Evolutionary conservation across 371 early-diverging fungal species (phyloP).

Genomic region (Funneliformis caledonium): DNA sequence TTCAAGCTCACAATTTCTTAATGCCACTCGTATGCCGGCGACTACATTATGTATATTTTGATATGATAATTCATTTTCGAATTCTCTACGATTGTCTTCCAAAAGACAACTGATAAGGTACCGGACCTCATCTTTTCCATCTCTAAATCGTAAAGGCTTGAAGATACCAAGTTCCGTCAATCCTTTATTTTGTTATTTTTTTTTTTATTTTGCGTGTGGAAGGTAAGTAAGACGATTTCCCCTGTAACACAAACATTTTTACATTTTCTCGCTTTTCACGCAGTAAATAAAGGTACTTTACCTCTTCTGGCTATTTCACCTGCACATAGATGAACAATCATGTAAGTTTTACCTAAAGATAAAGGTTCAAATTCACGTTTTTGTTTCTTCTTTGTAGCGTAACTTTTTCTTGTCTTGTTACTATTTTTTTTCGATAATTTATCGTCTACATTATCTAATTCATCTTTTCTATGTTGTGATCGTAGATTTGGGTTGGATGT

Average conservation of each 20-base stretch:
- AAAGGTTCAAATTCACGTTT: constrained; percentile 18
- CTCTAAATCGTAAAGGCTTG: background rate
- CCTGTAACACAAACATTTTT: no score
- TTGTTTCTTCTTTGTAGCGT: background rate
- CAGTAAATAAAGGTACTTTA: background rate
- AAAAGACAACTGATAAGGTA: background rate
- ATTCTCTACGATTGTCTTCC: background rate
- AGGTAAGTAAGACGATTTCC: no score
- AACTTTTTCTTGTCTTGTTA: background rate
- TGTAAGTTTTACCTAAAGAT: constrained; percentile 7
- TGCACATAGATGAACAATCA: constrained; percentile 28
- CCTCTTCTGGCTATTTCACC: constrained; percentile 28
- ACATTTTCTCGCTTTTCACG: background rate
- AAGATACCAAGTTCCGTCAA: background rate
- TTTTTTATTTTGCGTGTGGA: no score
- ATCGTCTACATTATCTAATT: no score
- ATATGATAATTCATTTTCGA: background rate
- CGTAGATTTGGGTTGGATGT: no score
- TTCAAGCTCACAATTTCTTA: background rate
- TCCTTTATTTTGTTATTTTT: background rate
- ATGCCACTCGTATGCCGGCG: background rate
- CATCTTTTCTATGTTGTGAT: no score
- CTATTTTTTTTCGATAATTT: no score
- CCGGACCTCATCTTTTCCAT: background rate
- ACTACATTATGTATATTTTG: background rate